Conservation (phyloP, 208 protist species). For the Strigomonas culicis region DNA sequence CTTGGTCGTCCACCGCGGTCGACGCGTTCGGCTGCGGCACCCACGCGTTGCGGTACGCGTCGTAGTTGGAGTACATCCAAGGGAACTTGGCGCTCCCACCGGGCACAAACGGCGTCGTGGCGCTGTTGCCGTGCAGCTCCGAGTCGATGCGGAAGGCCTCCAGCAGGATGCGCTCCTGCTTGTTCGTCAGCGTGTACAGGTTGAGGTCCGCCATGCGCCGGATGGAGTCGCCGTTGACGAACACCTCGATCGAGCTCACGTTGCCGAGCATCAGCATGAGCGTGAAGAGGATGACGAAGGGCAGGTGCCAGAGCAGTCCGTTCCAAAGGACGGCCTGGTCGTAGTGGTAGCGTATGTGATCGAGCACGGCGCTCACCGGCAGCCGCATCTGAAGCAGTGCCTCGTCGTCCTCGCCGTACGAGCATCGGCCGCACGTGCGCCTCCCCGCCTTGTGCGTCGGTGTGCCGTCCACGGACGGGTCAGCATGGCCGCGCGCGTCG, state of each 20-base stretch:
- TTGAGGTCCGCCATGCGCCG: constrained; percentile 9
- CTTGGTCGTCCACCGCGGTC: constrained; percentile 18
- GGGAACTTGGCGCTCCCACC: constrained; percentile 23
- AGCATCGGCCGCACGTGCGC: too few relatives aligned
- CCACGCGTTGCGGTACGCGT: constrained; percentile 23
- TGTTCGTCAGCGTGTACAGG: not conserved
- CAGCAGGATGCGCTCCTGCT: constrained; percentile 15
- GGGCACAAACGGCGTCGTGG: constrained; percentile 14
- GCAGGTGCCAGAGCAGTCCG: constrained; percentile 20
- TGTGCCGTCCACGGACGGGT: too few relatives aligned
- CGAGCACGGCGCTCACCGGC: constrained; percentile 18
- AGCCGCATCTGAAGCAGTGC: constrained; percentile 18
- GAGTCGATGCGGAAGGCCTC: constrained; percentile 37
- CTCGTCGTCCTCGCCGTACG: not conserved
- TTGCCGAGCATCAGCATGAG: constrained; percentile 18
- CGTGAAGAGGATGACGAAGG: constrained; percentile 22
- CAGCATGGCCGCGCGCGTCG: too few relatives aligned
- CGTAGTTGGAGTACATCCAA: constrained; percentile 39
- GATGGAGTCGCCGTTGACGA: constrained; percentile 14
- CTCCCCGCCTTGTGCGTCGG: too few relatives aligned
- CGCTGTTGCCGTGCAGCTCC: constrained; percentile 14
- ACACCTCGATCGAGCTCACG: not conserved
- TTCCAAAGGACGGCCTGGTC: constrained; percentile 17
- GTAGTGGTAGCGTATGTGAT: constrained; percentile 19
- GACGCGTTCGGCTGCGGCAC: constrained; percentile 18